A percentile compares a stretch with the other conserved stretches of the same genome.
phyloP scores from a whole-genome alignment of 257 asterid species.

The Pogostemon cablin region DNA sequence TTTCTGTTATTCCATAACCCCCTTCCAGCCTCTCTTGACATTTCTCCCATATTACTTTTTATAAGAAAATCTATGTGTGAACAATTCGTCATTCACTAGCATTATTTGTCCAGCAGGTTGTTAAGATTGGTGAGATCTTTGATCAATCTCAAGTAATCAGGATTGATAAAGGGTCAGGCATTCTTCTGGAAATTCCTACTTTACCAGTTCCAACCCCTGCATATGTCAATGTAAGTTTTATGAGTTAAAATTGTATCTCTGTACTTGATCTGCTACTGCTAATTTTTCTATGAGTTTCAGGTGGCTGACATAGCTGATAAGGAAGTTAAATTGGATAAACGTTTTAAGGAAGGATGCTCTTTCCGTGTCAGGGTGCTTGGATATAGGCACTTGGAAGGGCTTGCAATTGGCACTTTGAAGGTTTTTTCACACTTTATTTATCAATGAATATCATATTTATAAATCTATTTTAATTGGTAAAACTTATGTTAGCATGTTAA shows the following conservation, averaged over 20 bases:
- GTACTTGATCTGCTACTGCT: conserved; percentile 18
- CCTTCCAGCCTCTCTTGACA: not conserved
- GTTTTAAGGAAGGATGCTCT: conserved; percentile 73
- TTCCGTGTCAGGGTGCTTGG: conserved; percentile 87
- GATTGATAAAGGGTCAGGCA: conserved; percentile 82
- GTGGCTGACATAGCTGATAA: conserved; percentile 75
- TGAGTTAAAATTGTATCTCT: not conserved
- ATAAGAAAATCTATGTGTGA: not conserved
- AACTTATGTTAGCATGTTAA: too few relatives aligned
- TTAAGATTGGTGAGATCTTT: conserved; percentile 82
- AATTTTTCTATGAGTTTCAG: conserved; percentile 46
- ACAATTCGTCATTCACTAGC: conserved; percentile 29
- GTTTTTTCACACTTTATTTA: conserved; percentile 40
- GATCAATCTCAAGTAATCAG: conserved; percentile 81
- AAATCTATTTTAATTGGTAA: too few relatives aligned
- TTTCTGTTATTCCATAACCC: not conserved
- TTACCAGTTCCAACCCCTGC: conserved; percentile 81
- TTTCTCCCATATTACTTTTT: not conserved
- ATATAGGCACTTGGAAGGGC: conserved; percentile 90
- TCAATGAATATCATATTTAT: conserved; percentile 1
- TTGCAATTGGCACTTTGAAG: conserved; percentile 85
- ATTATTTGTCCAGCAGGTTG: conserved; percentile 60
- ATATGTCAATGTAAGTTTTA: conserved; percentile 75
- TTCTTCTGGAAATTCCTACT: conserved; percentile 80
- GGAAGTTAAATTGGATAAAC: conserved; percentile 79